Evolutionary conservation across 1,284 basidiomycete genomes (phyloP), one percentile per base, ranked within the genome.

Genomic region (Phellopilus nigrolimitatus): DNA sequence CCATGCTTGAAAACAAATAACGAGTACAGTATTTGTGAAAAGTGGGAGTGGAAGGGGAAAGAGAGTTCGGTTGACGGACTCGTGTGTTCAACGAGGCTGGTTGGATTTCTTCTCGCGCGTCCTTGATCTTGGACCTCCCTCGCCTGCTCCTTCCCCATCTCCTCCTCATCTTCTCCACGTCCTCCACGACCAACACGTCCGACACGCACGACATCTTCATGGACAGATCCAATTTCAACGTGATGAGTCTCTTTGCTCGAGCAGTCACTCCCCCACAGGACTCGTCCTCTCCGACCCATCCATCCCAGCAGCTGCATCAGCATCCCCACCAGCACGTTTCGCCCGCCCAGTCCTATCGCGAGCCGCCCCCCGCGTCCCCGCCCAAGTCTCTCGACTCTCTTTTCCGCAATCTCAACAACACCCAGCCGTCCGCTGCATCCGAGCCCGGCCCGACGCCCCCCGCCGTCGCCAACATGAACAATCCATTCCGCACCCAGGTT

Each of bases 241-340:
- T 66, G 64, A 65, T 74, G 62, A 77, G 79, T 60, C 75, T 82
- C 55, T 83, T 83, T 62, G 80, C 79, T 21, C 69, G 79, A 51
- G 77, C 75, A 41, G 73, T 76, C 41, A 75, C 79, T 31, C 80
- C 80, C 38, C 80, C 80, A 4, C 47, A 19, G 24, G 47, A 49
- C 39, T 24, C 30, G 10, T 31, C 36, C 17, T 39, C 39, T 15
- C 47, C 51, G 49, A 67, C 65, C 47, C 67, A 71, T 36, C 67
- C 69, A 49, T 65, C 66, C 24, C 67, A 69, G 57, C 67, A 67
- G 40, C 63, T 65, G 59, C 62, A 64, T 53, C 52, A 59, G 30
- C 57, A 59, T 36, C 60, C 60, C 30, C 62, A 68, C 46, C 66
- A 65, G 54, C 69, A 65, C 54, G 61, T 61, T 51, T 66, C 68